Base-by-base conservation (phyloP, 1,139 yeast species). In the Keqinozyma sinolaborantium region DNA sequence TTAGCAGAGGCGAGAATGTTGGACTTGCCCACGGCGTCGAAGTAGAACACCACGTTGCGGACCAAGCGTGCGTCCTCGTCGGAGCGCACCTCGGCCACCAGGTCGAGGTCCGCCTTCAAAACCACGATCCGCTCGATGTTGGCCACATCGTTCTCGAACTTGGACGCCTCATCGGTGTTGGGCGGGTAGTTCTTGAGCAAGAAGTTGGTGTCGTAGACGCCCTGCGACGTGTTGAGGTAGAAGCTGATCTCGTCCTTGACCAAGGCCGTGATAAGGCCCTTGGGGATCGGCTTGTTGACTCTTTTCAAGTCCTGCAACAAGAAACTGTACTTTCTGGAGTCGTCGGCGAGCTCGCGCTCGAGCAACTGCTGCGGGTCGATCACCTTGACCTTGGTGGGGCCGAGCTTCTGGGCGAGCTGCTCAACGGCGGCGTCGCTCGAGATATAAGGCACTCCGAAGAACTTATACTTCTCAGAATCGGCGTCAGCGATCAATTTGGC, bases 121-220 rank as follows among this genome's bases (percentile, higher is more conserved):
- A 73, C 58, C 14, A 73, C 39, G 40, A 72, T 59, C 29, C 63
- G 61, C 29, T 61, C 60, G 23, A 74, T 58, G 23, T 64, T 66
- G 2, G 77, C 65, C 30, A 76, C 60, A 38, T 75, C 79, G 41
- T 73, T 76, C 50, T 76, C 82, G 44, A 76, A 76, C 44, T 73
- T 76, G 35, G 79, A 73, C 8, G 85, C 84, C 40, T 80, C 86
- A 28, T 70, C 71, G 24, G 82, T 70, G 14, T 64, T 58, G 40
- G 65, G 73, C 4, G 87, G 86, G 44, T 75, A 79, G 46, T 78
- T 73, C 23, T 66, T 52, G 31, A 76, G 47, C 3, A 79, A 46
- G 30, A 74, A 66, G 26, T 69, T 63, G 12, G 74, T 67, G 30
- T 64, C 69, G 33, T 60, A 58, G 14, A 63, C 62, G 2, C 74